Evolutionary conservation across 352 stramenopile genomes (phyloP).

Genomic region (Aphanomyces euteiches): DNA sequence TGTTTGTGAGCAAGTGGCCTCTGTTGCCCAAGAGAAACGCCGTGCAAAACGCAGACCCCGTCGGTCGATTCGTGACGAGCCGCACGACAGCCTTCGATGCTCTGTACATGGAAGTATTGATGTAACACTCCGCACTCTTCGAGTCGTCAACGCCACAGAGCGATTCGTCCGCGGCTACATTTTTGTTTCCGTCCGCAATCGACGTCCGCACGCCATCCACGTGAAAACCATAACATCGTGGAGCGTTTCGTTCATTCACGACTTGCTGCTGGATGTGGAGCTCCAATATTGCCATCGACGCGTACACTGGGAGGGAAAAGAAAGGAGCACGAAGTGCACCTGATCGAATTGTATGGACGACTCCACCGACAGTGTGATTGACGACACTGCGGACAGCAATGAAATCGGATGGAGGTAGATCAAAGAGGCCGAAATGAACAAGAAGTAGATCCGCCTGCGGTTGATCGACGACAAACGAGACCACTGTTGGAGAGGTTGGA

Average conservation of each 20-base stretch:
- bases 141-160: constrained; percentile 11
- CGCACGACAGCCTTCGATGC: constrained; percentile 52
- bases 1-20: constrained; percentile 72
- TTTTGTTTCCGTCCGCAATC: constrained; percentile 34
- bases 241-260: constrained; percentile 12
- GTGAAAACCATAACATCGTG: constrained; percentile 49
- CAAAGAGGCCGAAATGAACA: constrained; percentile 53
- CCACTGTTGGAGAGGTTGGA: not conserved
- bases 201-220: constrained; percentile 50
- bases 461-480: constrained; percentile 44
- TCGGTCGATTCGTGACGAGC: constrained; percentile 56
- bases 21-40: constrained; percentile 70
- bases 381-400: constrained; percentile 36
- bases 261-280: constrained; percentile 35
- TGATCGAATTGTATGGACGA: constrained; percentile 28
- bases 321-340: constrained; percentile 44
- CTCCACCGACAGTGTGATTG: constrained; percentile 35
- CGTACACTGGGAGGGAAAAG: constrained; percentile 47
- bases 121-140: constrained; percentile 54
- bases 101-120: constrained; percentile 42
- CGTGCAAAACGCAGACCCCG: constrained; percentile 62
- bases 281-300: constrained; percentile 47
- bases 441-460: constrained; percentile 57
- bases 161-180: constrained; percentile 25
- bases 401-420: constrained; percentile 47